Percentiles rank a stretch among this genome's conserved stretches.
These are phyloP conservation scores for Plasmodium gaboni DNA, from an alignment of 169 alveolate species.

Conservation along the genomic window DNA sequence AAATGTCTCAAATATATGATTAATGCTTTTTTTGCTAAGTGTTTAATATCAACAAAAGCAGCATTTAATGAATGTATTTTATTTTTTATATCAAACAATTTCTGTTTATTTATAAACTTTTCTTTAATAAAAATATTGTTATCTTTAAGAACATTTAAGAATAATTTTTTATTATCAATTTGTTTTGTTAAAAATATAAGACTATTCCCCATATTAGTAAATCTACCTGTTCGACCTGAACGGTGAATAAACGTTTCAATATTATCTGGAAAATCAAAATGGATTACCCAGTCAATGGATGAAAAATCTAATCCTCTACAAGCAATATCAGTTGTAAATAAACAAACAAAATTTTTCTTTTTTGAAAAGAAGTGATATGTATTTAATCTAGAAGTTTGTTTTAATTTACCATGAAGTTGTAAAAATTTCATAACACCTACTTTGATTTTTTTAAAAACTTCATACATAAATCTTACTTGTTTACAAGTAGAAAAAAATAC, in stretches of 20 bases:
- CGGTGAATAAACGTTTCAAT: constrained; percentile 97
- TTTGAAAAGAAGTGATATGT: constrained; percentile 72
- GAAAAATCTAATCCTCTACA: constrained; percentile 99
- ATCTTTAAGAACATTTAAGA: constrained; percentile 56
- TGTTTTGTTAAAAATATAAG: constrained; percentile 79
- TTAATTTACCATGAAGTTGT: constrained; percentile 94
- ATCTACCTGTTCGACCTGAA: constrained; percentile 99
- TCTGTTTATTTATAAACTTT: constrained; percentile 66
- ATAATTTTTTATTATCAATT: constrained; percentile 52
- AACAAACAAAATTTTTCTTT: constrained; percentile 77
- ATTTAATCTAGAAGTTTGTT: constrained; percentile 82
- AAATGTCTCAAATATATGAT: constrained; percentile 63
- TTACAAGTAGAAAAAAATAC: constrained; percentile 95
- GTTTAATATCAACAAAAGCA: constrained; percentile 70
- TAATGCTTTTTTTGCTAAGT: constrained; percentile 65
- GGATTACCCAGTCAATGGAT: constrained; percentile 96
- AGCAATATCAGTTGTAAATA: constrained; percentile 98
- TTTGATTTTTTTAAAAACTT: constrained; percentile 89
- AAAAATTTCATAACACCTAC: constrained; percentile 91
- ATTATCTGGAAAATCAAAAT: constrained; percentile 98
- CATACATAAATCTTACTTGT: constrained; percentile 94
- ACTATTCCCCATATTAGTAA: constrained; percentile 90
- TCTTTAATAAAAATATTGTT: constrained; percentile 59
- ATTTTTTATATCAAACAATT: constrained; percentile 49
- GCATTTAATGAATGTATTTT: constrained; percentile 73